These are phyloP conservation scores for Saturnispora gosingensis DNA, from an alignment of 805 yeast species.

Conservation along the genomic window DNA sequence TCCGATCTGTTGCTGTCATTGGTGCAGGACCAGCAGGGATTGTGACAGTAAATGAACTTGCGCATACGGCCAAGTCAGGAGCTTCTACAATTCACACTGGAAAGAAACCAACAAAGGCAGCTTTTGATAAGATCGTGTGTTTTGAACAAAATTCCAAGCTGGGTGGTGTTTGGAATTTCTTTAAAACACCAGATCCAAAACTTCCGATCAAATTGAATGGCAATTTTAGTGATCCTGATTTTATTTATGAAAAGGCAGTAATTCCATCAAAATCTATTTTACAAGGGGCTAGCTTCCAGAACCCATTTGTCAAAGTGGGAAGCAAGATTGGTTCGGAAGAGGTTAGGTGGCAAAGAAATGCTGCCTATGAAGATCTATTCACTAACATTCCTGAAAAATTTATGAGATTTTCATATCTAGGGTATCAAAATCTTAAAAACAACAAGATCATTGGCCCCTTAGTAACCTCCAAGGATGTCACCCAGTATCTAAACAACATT, in stretches of 20 bases:
- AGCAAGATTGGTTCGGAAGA: constrained; percentile 7
- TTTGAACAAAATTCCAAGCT: constrained; percentile 32
- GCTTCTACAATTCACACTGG: constrained; percentile 13
- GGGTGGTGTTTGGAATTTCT: constrained; percentile 34
- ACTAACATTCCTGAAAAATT: constrained; percentile 35
- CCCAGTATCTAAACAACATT: constrained; percentile 9
- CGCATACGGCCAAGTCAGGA: constrained; percentile 24
- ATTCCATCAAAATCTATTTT: constrained; percentile 9
- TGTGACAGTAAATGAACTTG: constrained; percentile 28
- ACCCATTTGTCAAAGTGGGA: constrained; percentile 23
- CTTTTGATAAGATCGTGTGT: constrained; percentile 29
- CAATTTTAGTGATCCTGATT: constrained; percentile 13
- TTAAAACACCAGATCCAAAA: constrained; percentile 16
- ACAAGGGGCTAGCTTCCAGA: constrained; percentile 25
- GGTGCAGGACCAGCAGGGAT: constrained; percentile 37
- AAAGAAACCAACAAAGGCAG: constrained; percentile 13
- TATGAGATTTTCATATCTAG: constrained; percentile 31
- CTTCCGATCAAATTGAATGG: constrained; percentile 10
- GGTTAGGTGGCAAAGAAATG: constrained; percentile 32
- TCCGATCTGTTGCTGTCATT: constrained; percentile 27
- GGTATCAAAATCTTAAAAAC: constrained; percentile 4
- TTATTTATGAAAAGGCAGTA: constrained; percentile 11
- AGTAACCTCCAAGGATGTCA: constrained; percentile 16
- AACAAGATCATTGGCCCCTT: constrained; percentile 9
- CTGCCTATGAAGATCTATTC: constrained; percentile 31